Conservation (phyloP, 139 green algal genomes). For the Coelastrella sp. region DNA sequence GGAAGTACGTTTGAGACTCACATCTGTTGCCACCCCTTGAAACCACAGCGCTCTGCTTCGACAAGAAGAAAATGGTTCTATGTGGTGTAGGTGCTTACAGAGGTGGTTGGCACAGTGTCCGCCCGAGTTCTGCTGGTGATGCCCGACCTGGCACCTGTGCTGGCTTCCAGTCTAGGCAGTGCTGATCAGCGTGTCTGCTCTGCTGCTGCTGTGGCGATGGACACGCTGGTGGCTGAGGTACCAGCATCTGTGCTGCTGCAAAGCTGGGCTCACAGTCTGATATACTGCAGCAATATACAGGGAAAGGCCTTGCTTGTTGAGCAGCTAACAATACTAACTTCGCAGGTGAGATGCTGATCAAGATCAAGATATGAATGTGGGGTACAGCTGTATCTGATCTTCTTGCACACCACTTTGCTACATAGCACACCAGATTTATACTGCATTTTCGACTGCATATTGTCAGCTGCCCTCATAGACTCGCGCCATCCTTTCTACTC, state of each 20-base stretch:
- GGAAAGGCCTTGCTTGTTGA: conserved; percentile 66
- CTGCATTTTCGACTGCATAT: too few species aligned
- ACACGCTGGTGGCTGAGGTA: conserved; percentile 52
- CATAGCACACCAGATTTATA: too few species aligned
- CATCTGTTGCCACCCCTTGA: background rate
- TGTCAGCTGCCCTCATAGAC: background rate
- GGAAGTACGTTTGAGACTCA: too few species aligned
- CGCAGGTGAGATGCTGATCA: background rate
- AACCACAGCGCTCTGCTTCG: background rate
- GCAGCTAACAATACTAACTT: conserved; percentile 58
- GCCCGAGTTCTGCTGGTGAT: conserved; percentile 44
- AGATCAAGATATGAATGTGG: background rate
- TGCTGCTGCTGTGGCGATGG: conserved; percentile 47
- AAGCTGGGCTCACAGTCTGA: background rate
- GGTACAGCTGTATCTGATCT: background rate
- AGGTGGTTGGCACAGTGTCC: conserved; percentile 16
- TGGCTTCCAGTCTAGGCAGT: conserved; percentile 65
- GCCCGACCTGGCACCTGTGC: conserved; percentile 69
- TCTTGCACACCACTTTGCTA: too few species aligned
- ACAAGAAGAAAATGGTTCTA: background rate
- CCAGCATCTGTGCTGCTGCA: conserved; percentile 64
- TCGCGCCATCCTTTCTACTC: background rate
- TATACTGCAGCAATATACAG: conserved; percentile 53
- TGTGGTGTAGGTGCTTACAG: conserved; percentile 30
- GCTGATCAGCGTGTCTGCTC: conserved; percentile 67